Evolutionary conservation across 164 flowering plant species (phyloP).

Genomic region (Piper longum): DNA sequence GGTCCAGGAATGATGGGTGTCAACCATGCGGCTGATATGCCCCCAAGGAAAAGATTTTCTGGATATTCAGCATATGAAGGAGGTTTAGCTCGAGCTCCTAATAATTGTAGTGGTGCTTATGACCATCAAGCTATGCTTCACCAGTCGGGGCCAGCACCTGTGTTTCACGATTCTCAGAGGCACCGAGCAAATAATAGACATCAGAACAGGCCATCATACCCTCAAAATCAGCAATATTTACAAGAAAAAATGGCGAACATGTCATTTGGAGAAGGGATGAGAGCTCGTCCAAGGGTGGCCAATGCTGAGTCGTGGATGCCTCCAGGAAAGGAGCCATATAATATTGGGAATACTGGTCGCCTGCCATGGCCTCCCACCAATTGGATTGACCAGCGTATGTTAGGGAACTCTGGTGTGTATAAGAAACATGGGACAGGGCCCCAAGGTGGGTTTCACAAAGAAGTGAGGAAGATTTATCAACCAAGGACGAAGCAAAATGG

Average conservation of each 20-base stretch:
- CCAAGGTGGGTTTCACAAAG: conserved; percentile 24
- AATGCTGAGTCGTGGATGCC: conserved; percentile 12
- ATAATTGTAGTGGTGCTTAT: conserved; percentile 16
- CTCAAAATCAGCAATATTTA: conserved; percentile 23
- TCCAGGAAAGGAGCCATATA: conserved; percentile 7
- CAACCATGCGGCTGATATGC: conserved; percentile 18
- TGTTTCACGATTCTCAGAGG: conserved; percentile 24
- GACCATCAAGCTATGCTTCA: conserved; percentile 16
- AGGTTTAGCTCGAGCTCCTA: conserved; percentile 28
- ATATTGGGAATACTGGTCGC: conserved; percentile 15
- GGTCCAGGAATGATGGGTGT: conserved; percentile 17
- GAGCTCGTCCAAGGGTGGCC: conserved; percentile 14
- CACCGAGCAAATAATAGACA: conserved; percentile 24
- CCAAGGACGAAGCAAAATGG: conserved; percentile 16
- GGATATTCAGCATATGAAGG: conserved; percentile 56
- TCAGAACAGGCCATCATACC: conserved; percentile 18
- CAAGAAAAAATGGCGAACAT: conserved; percentile 35
- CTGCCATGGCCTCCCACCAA: conserved; percentile 59
- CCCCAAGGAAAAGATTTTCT: conserved; percentile 43
- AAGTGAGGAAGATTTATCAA: conserved; percentile 46
- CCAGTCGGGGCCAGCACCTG: conserved; percentile 20
- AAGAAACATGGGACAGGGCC: conserved; percentile 17
- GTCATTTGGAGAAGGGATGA: conserved; percentile 29
- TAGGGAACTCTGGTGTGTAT: conserved; percentile 18
- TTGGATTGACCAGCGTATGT: conserved; percentile 39